Evolutionary conservation across 768 basidiomycete genomes (phyloP).

Genomic region (Rhodotorula paludigena): DNA sequence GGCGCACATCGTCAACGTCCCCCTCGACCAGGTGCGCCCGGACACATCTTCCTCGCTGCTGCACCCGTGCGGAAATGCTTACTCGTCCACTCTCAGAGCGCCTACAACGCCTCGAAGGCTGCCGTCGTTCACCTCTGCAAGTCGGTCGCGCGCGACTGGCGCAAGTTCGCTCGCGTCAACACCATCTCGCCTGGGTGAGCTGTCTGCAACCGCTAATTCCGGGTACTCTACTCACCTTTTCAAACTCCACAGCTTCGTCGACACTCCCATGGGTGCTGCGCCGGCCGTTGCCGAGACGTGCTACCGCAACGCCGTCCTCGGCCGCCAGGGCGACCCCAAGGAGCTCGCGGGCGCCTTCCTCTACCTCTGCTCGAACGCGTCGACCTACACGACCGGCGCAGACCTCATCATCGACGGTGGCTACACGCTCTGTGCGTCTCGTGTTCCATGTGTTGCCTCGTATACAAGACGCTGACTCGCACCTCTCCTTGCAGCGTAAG

Average conservation of each 20-base stretch:
- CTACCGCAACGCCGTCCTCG: constrained; percentile 27
- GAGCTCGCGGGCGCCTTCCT: constrained; percentile 39
- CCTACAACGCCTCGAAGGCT: constrained; percentile 47
- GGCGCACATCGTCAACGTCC: constrained; percentile 29
- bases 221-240: not conserved
- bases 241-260: constrained; percentile 25
- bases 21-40: constrained; percentile 9
- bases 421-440: constrained; percentile 34
- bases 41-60: not conserved
- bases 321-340: constrained; percentile 35
- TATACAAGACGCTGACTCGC: too few relatives aligned
- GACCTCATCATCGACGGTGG: constrained; percentile 5
- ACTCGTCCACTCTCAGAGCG: constrained; percentile 1
- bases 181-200: constrained; percentile 34
- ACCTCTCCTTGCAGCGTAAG: too few relatives aligned
- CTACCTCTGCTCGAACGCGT: constrained; percentile 7
- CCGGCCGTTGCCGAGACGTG: constrained; percentile 27
- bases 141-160: constrained; percentile 47
- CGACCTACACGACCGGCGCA: not conserved
- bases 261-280: constrained; percentile 30
- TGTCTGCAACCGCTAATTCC: not conserved
- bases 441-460: too few relatives aligned
- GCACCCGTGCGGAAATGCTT: not conserved
- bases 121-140: constrained; percentile 46
- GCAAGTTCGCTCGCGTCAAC: constrained; percentile 30